Conservation (phyloP, 495 filamentous ascomycete species). For the Penicillium waksmanii region DNA sequence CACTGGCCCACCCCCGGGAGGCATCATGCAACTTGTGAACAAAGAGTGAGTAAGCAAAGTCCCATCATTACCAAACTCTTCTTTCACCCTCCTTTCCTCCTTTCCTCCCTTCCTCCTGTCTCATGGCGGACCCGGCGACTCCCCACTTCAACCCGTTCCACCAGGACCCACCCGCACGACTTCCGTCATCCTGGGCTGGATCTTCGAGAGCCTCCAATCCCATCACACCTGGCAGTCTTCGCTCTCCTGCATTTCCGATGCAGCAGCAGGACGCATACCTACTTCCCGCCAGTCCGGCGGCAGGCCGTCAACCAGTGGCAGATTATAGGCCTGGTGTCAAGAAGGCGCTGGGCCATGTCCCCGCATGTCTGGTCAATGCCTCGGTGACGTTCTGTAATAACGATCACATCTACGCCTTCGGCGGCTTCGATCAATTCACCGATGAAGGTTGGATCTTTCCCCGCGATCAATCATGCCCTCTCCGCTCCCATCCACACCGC, state of each 20-base stretch:
- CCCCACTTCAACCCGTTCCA: slow-evolving; percentile 33
- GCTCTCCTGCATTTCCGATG: slow-evolving; percentile 28
- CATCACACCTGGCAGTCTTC: slow-evolving; percentile 30
- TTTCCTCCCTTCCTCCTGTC: slow-evolving; percentile 4
- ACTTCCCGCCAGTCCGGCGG: slow-evolving; percentile 76
- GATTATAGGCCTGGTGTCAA: slow-evolving; percentile 84
- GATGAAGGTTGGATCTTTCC: slow-evolving; percentile 68
- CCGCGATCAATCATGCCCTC: not conserved
- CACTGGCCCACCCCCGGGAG: not conserved
- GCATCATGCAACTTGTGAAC: not conserved
- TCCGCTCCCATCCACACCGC: not conserved
- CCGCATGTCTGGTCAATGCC: slow-evolving; percentile 95
- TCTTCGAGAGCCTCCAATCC: slow-evolving; percentile 33
- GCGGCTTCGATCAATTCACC: slow-evolving; percentile 98
- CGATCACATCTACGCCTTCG: slow-evolving; percentile 96
- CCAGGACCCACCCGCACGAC: slow-evolving; percentile 41
- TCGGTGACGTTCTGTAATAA: slow-evolving; percentile 96
- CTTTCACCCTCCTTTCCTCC: not conserved
- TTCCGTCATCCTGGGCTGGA: slow-evolving; percentile 30
- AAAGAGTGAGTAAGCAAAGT: not conserved
- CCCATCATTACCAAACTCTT: too few species aligned
- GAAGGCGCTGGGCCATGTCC: slow-evolving; percentile 80
- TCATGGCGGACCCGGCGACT: slow-evolving; percentile 23
- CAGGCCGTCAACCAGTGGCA: slow-evolving; percentile 60
- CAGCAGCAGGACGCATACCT: slow-evolving; percentile 73